Percentiles rank a stretch among this genome's conserved stretches.
Evolutionary conservation across 73 alveolate genomes (phyloP).

Genomic region (Stentor roeselii): DNA sequence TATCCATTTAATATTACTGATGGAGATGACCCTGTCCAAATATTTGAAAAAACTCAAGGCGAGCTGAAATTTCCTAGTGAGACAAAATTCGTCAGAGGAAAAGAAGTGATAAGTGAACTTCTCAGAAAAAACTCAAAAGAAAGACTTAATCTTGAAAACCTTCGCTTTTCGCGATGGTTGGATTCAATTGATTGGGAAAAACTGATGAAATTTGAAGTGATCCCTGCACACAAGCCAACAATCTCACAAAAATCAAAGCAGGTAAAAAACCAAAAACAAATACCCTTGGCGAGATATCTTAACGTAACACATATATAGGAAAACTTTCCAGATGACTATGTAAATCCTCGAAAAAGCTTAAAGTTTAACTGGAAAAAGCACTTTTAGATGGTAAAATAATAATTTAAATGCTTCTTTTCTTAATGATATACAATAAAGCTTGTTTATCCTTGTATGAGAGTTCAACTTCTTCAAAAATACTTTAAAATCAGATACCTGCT

Average conservation of each 20-base stretch:
- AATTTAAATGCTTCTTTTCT: too few species aligned
- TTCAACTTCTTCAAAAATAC: too few species aligned
- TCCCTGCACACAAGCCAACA: neutral
- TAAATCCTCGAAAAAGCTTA: neutral
- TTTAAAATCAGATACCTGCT: too few species aligned
- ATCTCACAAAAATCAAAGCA: neutral
- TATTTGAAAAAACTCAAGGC: neutral
- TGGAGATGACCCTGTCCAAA: neutral
- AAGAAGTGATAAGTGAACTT: neutral
- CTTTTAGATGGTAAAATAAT: too few species aligned
- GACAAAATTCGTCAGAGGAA: neutral
- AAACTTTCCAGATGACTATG: neutral
- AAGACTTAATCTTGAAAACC: neutral
- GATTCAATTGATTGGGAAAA: neutral
- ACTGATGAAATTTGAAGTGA: neutral
- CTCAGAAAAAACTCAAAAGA: neutral
- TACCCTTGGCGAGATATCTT: neutral
- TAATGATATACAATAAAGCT: too few species aligned
- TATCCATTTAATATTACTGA: slow-evolving; percentile 10
- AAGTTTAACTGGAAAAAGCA: neutral
- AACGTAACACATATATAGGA: neutral
- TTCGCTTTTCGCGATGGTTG: neutral
- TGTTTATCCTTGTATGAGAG: too few species aligned
- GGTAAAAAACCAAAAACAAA: neutral
- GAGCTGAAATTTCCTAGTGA: neutral